Base-by-base conservation (phyloP, 1,139 yeast species). In the Pichia sp. region DNA sequence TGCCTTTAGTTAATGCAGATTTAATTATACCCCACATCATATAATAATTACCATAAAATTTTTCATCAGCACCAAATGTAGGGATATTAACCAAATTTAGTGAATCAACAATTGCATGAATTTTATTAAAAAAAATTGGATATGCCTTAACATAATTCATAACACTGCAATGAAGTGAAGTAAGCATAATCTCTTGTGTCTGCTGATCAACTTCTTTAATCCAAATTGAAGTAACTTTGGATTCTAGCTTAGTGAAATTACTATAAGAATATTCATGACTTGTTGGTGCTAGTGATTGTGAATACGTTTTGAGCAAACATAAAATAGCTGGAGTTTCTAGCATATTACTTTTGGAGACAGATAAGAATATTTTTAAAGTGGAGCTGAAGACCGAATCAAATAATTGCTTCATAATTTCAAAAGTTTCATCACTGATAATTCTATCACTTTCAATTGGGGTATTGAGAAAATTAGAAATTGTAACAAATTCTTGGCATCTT, bases 241-340 rank as follows among this genome's bases (percentile, higher is more conserved):
- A 81, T 25, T 69, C 66, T 4, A 80, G 55, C 52, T 76, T 76
- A 37, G 68, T 70, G 52, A 83, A 66, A 49, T 74, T 69, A 40
- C 74, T 71, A 50, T 75, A 69, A 31, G 83, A 64, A 55, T 75
- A 87, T 51, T 86, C 96, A 59, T 83, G 90, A 60, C 80, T 77
- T 2, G 82, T 69, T 3, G 75, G 66, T 25, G 71, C 72, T 30
- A 73, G 57, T 23, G 61, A 59, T 30, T 54, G 55, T 7, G 65
- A 60, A 16, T 66, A 60, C 7, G 64, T 52, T 45, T 75, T 78
- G 16, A 76, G 50, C 37, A 68, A 61, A 2, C 70, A 54, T 40
- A 74, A 53, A 3, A 76, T 55, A 4, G 68, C 67, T 3, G 81
- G 77, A 12, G 68, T 62, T 39, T 68, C 66, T 23, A 71, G 57